Evolutionary conservation across 306 rosid species (phyloP), one percentile per base, ranked within the genome.

Genomic region (Glycine latifolia): DNA sequence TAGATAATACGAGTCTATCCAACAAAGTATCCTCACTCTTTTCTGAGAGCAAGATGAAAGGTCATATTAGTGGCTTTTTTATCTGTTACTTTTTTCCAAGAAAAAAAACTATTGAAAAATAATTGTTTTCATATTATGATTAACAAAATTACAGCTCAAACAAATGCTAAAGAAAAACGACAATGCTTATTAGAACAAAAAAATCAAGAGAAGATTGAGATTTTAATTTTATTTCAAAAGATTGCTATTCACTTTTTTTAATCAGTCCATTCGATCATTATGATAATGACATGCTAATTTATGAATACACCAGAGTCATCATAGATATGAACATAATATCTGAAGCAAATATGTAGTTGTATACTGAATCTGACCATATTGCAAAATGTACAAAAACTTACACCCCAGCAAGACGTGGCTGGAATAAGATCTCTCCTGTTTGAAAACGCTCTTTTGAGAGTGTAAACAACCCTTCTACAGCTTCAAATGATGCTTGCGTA

Each of bases 391-490:
- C 41, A 3, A 20, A 80, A 75, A 86, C 97, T 90, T 86, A 93
- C 97, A 93, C 88, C 85, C 91, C 91, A 44, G 90, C 92, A 87
- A 93, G 90, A 46, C 73, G 86, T 62, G 97, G 96, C 85, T 80
- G 89, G 85, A 93, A 93, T 79, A 93, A 82, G 83, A 93, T 83
- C 86, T 93, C 96, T 80, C 94, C 96, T 8, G 97, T 90, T 85
- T 87, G 91, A 90, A 93, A 93, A 39, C 96, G 91, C 81, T 93
- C 97, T 83, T 91, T 86, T 5, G 96, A 86, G 73, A 93, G 89
- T 17, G 91, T 88, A 75, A 88, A 91, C 89, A 84, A 85, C 69
- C 90, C 97, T 87, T 91, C 91, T 14, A 11, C 77, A 53, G 88
- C 86, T 80, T 87, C 87, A 85, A 70, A 91, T 41, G 96, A 93